Evolutionary conservation across 169 alveolate species (phyloP), one percentile per base, ranked within the genome.

Genomic region (Plasmodium billcollinsi): DNA sequence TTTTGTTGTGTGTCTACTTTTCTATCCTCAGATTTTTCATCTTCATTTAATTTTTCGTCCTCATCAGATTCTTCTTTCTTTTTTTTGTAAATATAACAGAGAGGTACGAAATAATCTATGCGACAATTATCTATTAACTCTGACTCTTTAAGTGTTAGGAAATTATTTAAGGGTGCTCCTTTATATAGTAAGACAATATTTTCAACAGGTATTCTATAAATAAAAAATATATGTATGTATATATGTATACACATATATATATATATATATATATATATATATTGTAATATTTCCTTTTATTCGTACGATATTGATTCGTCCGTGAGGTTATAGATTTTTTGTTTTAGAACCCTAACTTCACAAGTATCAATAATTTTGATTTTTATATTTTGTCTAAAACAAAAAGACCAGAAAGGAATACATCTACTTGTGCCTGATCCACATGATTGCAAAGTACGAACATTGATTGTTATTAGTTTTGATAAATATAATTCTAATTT

Each of bases 371-470:
- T 8, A 63, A 76, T 76, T 63, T 66, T 47, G 6, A 76, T 65
- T 76, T 76, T 76, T 12, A 76, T 76, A 2, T 56, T 76, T 50
- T 76, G 89, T 50, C 89, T 76, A n/a, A 18, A 76, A 26, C 89
- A 76, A 45, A 65, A 62, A 21, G 89, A 76, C 89, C 89, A 76
- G 18, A 76, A 49, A 21, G 89, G 89, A 15, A 76, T 65, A 29
- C 89, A 76, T 65, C 89, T 29, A 47, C 76, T 76, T 3, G 89
- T 76, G 1, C 89, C 89, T n/a, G 89, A 65, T 2, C 89, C 89
- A 65, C 89, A 76, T 33, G 89, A 76, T 47, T 76, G 89, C n/a
- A 76, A 24, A 15, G 89, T 76, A 15, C 89, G 47, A n/a, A 76
- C 89, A 47, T 76, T 66, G 24, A 76, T 65, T 14, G 89, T 76